Conservation (phyloP, 805 yeast genomes). For the Candida montana region DNA sequence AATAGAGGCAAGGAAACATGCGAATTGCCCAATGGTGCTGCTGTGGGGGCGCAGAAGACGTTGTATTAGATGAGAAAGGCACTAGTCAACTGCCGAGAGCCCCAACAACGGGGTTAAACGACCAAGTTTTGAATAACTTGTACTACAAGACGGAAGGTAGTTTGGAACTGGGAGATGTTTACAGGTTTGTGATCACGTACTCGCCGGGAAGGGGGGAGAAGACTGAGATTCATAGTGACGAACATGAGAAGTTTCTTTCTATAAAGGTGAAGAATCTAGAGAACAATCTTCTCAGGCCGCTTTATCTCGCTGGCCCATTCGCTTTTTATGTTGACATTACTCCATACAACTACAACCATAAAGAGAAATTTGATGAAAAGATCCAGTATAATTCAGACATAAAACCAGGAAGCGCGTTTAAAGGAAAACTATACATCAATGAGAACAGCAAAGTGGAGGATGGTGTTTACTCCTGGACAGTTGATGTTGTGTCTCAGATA, state of each 20-base stretch:
- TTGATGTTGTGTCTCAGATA: conserved; percentile 78
- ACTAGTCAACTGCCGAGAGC: not conserved
- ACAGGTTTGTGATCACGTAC: conserved; percentile 11
- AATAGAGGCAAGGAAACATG: not conserved
- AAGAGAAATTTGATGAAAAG: conserved; percentile 35
- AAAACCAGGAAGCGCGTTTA: conserved; percentile 68
- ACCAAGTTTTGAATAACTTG: conserved; percentile 5
- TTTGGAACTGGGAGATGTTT: conserved; percentile 19
- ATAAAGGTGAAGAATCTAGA: conserved; percentile 67
- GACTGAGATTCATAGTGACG: conserved; percentile 6
- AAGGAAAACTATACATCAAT: conserved; percentile 48
- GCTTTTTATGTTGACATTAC: conserved; percentile 77
- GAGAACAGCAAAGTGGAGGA: conserved; percentile 32
- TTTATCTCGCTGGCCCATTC: conserved; percentile 86
- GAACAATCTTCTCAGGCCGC: conserved; percentile 68
- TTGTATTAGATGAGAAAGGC: not conserved
- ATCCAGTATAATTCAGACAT: conserved; percentile 46
- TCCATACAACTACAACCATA: conserved; percentile 56
- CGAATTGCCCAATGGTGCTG: not conserved
- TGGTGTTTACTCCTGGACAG: conserved; percentile 57
- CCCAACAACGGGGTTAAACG: not conserved
- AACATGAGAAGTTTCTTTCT: conserved; percentile 27
- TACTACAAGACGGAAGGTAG: conserved; percentile 10
- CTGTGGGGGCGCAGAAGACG: not conserved
- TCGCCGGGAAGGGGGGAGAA: not conserved